phyloP scores from a whole-genome alignment of 176 grass and related monocot species.

The Cenchrus purpureus region DNA sequence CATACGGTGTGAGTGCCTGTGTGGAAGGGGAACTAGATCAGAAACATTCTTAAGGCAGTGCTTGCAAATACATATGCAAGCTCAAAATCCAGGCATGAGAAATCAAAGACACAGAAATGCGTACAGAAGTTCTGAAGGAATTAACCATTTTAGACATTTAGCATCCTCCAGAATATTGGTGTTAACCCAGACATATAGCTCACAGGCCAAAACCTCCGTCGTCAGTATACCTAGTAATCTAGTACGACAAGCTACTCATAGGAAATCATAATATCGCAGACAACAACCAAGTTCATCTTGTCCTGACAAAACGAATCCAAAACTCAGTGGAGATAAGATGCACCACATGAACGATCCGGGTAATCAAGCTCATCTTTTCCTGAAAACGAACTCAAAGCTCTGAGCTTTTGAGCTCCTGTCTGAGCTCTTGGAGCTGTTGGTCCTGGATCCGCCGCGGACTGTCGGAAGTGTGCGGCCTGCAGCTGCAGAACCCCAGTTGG shows the following conservation, averaged over 20 bases:
- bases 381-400: constrained; percentile 24
- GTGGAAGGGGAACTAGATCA: neutral
- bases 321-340: neutral
- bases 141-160: neutral
- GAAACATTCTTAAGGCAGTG: neutral
- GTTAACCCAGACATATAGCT: neutral
- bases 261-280: constrained; percentile 10
- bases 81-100: neutral
- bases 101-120: neutral
- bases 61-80: neutral
- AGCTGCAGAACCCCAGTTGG: no score
- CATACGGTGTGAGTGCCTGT: neutral
- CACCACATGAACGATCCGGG: constrained; percentile 12
- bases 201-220: constrained; percentile 13
- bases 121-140: neutral
- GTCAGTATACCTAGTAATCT: neutral
- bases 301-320: constrained; percentile 19
- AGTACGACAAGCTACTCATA: constrained; percentile 25
- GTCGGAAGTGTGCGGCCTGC: no score
- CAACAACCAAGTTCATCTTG: constrained; percentile 32
- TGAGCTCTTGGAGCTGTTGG: no score
- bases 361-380: constrained; percentile 29
- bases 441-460: no score
- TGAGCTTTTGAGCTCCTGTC: no score
- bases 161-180: constrained; percentile 19